A percentile compares a stretch with the other conserved stretches of the same genome.
phyloP scores from a whole-genome alignment of 1,284 basidiomycete species.

The Ganoderma sinense region DNA sequence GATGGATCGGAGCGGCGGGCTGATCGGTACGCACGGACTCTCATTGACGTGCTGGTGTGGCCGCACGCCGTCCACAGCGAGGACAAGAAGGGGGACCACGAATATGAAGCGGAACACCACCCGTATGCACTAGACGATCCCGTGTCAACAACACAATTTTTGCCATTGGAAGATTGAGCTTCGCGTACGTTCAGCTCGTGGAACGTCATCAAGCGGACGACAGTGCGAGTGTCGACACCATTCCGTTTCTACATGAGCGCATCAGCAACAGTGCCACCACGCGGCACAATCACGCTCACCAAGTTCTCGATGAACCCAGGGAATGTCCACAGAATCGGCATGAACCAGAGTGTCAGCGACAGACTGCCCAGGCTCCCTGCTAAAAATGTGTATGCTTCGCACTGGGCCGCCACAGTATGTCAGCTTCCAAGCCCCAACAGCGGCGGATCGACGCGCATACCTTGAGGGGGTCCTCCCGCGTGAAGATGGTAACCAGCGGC shows the following conservation, averaged over 20 bases:
- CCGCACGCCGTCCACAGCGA: constrained; percentile 71
- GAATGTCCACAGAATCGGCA: constrained; percentile 75
- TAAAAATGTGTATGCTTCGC: constrained; percentile 72
- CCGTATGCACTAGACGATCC: constrained; percentile 61
- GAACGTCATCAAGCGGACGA: constrained; percentile 77
- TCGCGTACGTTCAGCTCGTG: constrained; percentile 78
- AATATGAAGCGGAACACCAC: constrained; percentile 76
- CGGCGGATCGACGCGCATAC: constrained; percentile 46
- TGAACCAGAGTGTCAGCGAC: constrained; percentile 71
- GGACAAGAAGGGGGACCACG: constrained; percentile 63
- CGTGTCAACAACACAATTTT: neutral
- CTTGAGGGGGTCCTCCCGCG: constrained; percentile 61
- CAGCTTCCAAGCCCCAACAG: neutral
- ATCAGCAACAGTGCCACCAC: constrained; percentile 11
- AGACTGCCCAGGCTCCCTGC: constrained; percentile 73
- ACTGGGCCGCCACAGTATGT: constrained; percentile 47
- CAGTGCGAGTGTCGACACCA: constrained; percentile 66
- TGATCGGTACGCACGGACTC: constrained; percentile 47
- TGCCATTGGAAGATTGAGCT: neutral
- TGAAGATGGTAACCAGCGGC: constrained; percentile 71
- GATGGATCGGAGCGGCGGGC: neutral
- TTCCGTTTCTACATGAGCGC: constrained; percentile 50
- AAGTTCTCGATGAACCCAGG: constrained; percentile 66
- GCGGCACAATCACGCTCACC: constrained; percentile 46
- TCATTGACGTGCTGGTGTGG: constrained; percentile 71